These are phyloP conservation scores for Linum lewisii DNA, from an alignment of 345 rosid species.

Conservation along the genomic window DNA sequence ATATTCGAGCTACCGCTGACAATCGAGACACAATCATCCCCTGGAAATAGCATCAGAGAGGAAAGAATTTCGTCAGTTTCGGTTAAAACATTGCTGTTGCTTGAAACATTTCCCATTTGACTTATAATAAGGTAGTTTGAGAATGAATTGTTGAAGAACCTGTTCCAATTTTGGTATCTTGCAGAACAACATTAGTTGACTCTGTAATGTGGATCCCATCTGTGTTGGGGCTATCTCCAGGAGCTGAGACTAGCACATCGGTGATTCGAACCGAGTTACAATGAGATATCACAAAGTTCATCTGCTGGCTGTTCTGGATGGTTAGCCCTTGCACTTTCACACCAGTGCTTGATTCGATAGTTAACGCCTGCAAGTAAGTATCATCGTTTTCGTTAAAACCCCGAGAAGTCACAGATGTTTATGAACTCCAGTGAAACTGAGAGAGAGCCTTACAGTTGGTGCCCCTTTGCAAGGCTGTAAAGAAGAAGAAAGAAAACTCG, in stretches of 20 bases:
- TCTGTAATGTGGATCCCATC: slow-evolving; percentile 87
- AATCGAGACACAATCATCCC: slow-evolving; percentile 91
- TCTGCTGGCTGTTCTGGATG: slow-evolving; percentile 87
- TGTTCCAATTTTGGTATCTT: slow-evolving; percentile 94
- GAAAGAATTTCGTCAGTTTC: slow-evolving; percentile 8
- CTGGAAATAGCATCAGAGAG: slow-evolving; percentile 29
- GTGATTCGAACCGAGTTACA: slow-evolving; percentile 53
- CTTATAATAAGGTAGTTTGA: not conserved
- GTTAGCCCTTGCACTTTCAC: slow-evolving; percentile 67
- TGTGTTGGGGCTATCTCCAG: slow-evolving; percentile 93
- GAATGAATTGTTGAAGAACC: slow-evolving; percentile 42
- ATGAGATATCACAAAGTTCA: slow-evolving; percentile 71
- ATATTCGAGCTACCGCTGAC: slow-evolving; percentile 69
- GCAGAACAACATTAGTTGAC: slow-evolving; percentile 65
- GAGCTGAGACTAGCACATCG: slow-evolving; percentile 59
- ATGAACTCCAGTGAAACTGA: slow-evolving; percentile 7
- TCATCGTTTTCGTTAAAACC: slow-evolving; percentile 11
- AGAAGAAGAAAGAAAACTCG: slow-evolving; percentile 14
- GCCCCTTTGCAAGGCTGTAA: slow-evolving; percentile 90
- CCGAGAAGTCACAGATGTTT: slow-evolving; percentile 1
- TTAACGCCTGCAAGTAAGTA: slow-evolving; percentile 58
- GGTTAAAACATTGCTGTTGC: not conserved
- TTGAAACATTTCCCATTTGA: not conserved
- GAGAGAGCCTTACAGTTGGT: slow-evolving; percentile 52
- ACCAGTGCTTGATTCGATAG: slow-evolving; percentile 82